These are phyloP conservation scores for Dendrobium officinale DNA, from an alignment of 106 monocot species.

Conservation along the genomic window DNA sequence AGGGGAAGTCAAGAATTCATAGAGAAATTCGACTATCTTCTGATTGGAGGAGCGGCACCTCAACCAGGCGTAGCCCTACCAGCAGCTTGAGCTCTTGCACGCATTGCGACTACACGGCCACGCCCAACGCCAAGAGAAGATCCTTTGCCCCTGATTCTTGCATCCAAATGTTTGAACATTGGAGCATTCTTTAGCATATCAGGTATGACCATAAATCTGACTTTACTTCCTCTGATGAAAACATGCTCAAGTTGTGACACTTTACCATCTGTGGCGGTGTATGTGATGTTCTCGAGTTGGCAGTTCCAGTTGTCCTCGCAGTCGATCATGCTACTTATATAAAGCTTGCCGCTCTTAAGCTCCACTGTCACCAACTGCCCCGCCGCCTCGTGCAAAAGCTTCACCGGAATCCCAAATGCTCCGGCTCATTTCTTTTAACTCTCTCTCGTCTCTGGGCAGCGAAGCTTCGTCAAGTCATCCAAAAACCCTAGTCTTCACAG, in stretches of 20 bases:
- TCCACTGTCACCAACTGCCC: constrained; percentile 65
- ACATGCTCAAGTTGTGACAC: constrained; percentile 84
- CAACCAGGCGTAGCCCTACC: no score
- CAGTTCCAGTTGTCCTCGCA: constrained; percentile 86
- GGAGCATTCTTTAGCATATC: constrained; percentile 98
- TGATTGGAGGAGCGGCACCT: no score
- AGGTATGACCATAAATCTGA: constrained; percentile 96
- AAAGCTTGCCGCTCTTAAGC: constrained; percentile 68
- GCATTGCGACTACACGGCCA: no score
- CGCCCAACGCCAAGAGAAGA: no score
- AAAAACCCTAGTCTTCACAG: no score
- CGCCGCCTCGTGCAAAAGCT: constrained; percentile 67
- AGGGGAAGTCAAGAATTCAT: no score
- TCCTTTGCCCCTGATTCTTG: constrained; percentile 87
- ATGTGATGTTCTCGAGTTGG: constrained; percentile 68
- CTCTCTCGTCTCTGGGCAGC: no score
- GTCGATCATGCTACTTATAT: constrained; percentile 63
- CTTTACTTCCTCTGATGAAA: constrained; percentile 85
- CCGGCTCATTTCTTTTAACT: no score
- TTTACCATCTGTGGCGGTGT: constrained; percentile 70
- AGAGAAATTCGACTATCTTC: no score
- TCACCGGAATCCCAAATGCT: constrained; percentile 85
- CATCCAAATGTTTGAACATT: constrained; percentile 93
- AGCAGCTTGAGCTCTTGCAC: no score
- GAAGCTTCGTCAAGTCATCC: no score